Evolutionary conservation across 371 early-diverging fungal genomes (phyloP).

Genomic region (Mucor sp.): DNA sequence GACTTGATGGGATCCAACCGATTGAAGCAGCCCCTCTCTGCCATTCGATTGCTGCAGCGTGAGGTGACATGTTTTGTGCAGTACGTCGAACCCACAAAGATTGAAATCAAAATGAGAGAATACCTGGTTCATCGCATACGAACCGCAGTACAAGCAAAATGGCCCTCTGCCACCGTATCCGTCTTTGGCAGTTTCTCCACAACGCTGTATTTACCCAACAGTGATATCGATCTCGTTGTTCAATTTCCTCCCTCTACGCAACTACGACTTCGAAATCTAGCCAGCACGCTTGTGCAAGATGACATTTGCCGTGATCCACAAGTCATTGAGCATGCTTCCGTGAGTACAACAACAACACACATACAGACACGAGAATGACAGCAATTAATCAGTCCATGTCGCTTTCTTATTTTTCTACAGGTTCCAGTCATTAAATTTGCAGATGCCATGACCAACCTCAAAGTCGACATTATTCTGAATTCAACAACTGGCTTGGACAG

Average conservation of each 20-base stretch:
- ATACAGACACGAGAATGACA: background rate
- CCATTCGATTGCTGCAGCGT: conserved; percentile 16
- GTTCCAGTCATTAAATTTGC: conserved; percentile 94
- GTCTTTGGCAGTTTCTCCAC: conserved; percentile 92
- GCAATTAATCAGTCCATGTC: background rate
- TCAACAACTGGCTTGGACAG: conserved; percentile 68
- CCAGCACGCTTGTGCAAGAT: conserved; percentile 14
- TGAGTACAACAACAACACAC: conserved; percentile 23
- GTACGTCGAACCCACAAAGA: conserved; percentile 78
- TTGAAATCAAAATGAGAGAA: conserved; percentile 76
- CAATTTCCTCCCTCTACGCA: conserved; percentile 24
- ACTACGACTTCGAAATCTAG: conserved; percentile 15
- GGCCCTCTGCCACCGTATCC: conserved; percentile 46
- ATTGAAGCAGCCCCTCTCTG: conserved; percentile 1
- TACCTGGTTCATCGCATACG: conserved; percentile 69
- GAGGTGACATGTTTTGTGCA: conserved; percentile 33
- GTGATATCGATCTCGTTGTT: conserved; percentile 85
- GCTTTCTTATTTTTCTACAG: conserved; percentile 30
- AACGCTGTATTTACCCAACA: conserved; percentile 70
- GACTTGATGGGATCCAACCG: conserved; percentile 5
- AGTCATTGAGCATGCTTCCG: conserved; percentile 55
- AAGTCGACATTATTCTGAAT: conserved; percentile 89
- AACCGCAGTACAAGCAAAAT: conserved; percentile 42
- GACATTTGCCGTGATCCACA: conserved; percentile 32
- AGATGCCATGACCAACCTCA: conserved; percentile 69